These are phyloP conservation scores for Strobilomyces dryophilus DNA, from an alignment of 768 basidiomycete species.

Conservation along the genomic window DNA sequence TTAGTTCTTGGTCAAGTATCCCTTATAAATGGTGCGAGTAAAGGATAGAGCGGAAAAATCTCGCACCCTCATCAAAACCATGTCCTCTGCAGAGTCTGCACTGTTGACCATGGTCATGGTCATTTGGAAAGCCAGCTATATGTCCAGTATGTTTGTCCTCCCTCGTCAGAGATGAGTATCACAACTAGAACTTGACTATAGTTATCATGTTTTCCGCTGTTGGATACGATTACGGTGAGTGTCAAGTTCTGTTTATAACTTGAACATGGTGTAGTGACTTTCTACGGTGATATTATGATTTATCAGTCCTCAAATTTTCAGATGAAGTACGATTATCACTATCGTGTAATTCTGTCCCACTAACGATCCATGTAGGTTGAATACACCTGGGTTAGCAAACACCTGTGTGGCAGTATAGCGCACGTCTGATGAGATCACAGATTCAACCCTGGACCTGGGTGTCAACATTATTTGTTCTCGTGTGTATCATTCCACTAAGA, in stretches of 20 bases:
- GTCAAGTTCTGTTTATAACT: neutral
- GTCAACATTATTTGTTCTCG: constrained; percentile 7
- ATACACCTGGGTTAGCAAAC: constrained; percentile 6
- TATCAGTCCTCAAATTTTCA: neutral
- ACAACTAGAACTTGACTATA: neutral
- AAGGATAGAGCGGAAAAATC: too few relatives aligned
- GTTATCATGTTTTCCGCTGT: neutral
- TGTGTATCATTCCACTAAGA: neutral
- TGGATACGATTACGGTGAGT: neutral
- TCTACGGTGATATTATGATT: neutral
- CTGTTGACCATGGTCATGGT: too few relatives aligned
- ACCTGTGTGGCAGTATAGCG: neutral
- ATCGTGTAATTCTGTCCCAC: neutral
- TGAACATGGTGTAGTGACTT: neutral
- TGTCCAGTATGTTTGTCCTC: neutral
- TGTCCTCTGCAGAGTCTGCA: too few relatives aligned
- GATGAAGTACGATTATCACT: neutral
- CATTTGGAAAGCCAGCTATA: too few relatives aligned
- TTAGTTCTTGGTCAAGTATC: too few relatives aligned
- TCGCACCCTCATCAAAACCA: too few relatives aligned
- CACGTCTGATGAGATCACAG: neutral
- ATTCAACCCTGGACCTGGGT: constrained; percentile 7
- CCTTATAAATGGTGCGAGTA: too few relatives aligned
- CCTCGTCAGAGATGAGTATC: neutral
- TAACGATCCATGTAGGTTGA: neutral